Evolutionary conservation across 2,329 filamentous ascomycete species (phyloP).

Genomic region (Alternaria sp.): DNA sequence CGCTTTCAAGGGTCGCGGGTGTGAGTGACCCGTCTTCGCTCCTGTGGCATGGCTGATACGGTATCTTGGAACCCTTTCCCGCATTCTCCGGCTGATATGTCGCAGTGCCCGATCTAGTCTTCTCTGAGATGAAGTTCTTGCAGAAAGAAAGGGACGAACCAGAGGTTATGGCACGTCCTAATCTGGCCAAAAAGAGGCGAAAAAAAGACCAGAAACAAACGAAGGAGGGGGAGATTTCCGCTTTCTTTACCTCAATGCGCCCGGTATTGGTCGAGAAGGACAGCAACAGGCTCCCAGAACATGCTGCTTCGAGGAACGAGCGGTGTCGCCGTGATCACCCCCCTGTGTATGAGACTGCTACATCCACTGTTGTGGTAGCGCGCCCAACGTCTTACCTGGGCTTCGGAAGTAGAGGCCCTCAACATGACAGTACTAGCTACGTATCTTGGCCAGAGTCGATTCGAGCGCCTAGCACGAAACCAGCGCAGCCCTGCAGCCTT

Average conservation of each 20-base stretch:
- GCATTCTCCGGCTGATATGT: constrained; percentile 28
- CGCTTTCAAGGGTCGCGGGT: constrained; percentile 54
- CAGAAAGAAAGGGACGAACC: constrained; percentile 46
- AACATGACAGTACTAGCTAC: constrained; percentile 45
- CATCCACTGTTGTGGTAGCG: constrained; percentile 45
- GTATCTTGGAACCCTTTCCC: constrained; percentile 2
- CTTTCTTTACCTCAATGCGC: constrained; percentile 53
- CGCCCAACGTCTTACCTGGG: constrained; percentile 49
- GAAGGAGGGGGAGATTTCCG: constrained; percentile 56
- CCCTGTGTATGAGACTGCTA: constrained; percentile 25
- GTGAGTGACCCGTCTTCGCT: constrained; percentile 41
- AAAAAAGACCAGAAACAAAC: constrained; percentile 43
- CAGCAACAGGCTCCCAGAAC: constrained; percentile 23
- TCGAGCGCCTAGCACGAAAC: constrained; percentile 27
- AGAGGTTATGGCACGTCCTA: constrained; percentile 36
- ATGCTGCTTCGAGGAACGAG: constrained; percentile 9
- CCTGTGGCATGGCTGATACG: constrained; percentile 5
- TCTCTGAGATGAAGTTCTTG: constrained; percentile 62
- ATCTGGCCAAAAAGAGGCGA: constrained; percentile 38
- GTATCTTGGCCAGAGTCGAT: constrained; percentile 56
- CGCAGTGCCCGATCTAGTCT: constrained; percentile 61
- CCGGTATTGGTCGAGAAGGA: constrained; percentile 37
- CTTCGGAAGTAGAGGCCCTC: constrained; percentile 48
- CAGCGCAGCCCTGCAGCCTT: constrained; percentile 11
- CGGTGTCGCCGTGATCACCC: constrained; percentile 21